Evolutionary conservation across 208 protist genomes (phyloP).

Genomic region (Leishmania aethiopica): DNA sequence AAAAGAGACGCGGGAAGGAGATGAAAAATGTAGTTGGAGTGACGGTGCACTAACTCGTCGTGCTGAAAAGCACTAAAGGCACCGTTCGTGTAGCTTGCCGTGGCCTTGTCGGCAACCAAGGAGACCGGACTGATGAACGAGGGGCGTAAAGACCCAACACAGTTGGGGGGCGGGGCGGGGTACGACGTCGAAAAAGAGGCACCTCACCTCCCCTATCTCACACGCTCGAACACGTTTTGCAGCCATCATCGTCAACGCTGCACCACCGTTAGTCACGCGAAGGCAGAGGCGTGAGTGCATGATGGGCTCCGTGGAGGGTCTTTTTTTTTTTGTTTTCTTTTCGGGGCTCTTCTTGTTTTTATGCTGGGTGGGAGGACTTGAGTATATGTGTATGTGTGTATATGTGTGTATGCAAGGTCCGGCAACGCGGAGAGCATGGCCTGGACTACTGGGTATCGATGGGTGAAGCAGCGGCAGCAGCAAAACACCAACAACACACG

Average conservation of each 20-base stretch:
- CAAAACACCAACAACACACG: background rate
- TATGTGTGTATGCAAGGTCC: background rate
- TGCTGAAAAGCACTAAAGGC: background rate
- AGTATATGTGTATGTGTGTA: background rate
- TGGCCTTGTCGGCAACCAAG: background rate
- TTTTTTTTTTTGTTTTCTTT: background rate
- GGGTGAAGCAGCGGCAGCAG: background rate
- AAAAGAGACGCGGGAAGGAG: background rate
- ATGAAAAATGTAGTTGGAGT: background rate
- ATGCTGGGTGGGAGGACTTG: background rate
- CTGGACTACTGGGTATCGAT: background rate
- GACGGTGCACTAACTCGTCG: background rate
- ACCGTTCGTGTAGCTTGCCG: background rate
- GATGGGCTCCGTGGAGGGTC: background rate
- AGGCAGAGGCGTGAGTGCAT: background rate
- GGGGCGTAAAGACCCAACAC: no score
- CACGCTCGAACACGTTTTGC: background rate
- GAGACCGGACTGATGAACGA: background rate
- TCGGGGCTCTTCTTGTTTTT: background rate
- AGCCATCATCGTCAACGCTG: background rate
- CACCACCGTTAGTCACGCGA: background rate
- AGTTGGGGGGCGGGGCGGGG: no score
- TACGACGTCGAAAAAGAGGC: background rate
- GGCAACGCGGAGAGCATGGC: background rate
- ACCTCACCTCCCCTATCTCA: background rate